Conservation (phyloP, 2,329 filamentous ascomycete genomes). For the Bipolaris zeicola region DNA sequence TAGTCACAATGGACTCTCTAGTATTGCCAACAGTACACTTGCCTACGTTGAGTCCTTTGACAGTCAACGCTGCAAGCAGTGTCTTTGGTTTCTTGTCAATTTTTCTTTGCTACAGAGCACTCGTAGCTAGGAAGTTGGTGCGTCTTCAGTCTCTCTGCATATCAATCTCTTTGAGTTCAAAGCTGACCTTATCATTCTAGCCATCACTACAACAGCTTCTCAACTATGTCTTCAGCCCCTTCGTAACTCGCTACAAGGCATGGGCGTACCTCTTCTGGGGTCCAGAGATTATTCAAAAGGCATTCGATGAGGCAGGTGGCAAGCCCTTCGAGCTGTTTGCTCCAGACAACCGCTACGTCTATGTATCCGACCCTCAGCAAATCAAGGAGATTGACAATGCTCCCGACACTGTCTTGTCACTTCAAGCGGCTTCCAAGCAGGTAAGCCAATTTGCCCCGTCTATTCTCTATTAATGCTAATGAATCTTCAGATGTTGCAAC, state of each 20-base stretch:
- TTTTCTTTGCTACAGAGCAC: conserved; percentile 16
- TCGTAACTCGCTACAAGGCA: conserved; percentile 15
- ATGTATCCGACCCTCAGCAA: conserved; percentile 19
- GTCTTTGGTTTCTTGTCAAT: conserved; percentile 19
- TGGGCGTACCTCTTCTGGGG: conserved; percentile 23
- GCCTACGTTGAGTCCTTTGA: conserved; percentile 7
- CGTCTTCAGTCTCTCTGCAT: neutral
- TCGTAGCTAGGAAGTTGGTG: conserved; percentile 15
- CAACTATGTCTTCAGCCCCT: conserved; percentile 4
- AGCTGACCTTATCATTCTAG: neutral
- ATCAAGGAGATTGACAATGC: conserved; percentile 26
- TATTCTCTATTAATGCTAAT: neutral
- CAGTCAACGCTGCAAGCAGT: conserved; percentile 17
- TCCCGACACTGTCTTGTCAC: conserved; percentile 20
- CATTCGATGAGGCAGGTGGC: conserved; percentile 13
- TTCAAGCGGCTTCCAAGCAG: conserved; percentile 25
- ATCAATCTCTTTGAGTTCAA: neutral
- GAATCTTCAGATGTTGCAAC: conserved; percentile 15
- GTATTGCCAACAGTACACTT: conserved; percentile 10
- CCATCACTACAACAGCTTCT: conserved; percentile 7
- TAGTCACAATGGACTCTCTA: conserved; percentile 6
- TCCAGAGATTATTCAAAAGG: conserved; percentile 20
- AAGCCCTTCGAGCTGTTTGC: conserved; percentile 22
- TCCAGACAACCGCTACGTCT: conserved; percentile 23
- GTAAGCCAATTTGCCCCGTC: neutral